phyloP scores from a whole-genome alignment of 2,329 filamentous ascomycete species.

The Neocatenulostroma microsporum region DNA sequence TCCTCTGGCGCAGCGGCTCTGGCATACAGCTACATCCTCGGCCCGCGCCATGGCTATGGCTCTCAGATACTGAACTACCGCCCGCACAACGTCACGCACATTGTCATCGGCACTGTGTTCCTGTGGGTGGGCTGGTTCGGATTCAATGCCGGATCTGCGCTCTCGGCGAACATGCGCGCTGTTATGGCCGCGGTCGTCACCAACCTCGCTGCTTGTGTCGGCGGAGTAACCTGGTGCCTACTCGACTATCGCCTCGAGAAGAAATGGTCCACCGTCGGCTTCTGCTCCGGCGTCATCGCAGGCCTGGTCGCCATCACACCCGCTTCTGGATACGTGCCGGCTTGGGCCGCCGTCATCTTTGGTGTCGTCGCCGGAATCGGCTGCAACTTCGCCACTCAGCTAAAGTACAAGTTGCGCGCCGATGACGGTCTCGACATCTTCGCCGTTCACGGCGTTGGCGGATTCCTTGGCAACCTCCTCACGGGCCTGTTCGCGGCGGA shows the following conservation, averaged over 20 bases:
- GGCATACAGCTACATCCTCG: constrained; percentile 86
- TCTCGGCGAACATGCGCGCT: constrained; percentile 73
- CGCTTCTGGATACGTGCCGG: constrained; percentile 75
- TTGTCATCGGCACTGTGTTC: constrained; percentile 87
- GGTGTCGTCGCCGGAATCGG: constrained; percentile 67
- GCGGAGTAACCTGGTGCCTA: constrained; percentile 82
- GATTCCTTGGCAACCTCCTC: constrained; percentile 68
- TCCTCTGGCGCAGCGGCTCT: constrained; percentile 76
- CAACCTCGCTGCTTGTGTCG: constrained; percentile 74
- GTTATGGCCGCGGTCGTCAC: constrained; percentile 83
- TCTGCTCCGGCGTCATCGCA: constrained; percentile 83
- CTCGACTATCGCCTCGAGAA: constrained; percentile 81
- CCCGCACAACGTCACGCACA: constrained; percentile 86
- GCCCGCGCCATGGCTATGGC: constrained; percentile 74
- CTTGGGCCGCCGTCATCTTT: constrained; percentile 75
- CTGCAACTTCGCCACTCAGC: constrained; percentile 84
- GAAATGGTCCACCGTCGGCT: constrained; percentile 89
- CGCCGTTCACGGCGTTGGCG: constrained; percentile 71
- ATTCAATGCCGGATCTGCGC: constrained; percentile 81
- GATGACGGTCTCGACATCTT: constrained; percentile 88
- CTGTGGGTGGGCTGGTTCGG: constrained; percentile 95
- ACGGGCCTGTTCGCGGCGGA: constrained; percentile 78
- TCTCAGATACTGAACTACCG: constrained; percentile 86
- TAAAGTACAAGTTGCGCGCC: constrained; percentile 73
- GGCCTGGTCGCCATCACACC: constrained; percentile 84